These are phyloP conservation scores for Aspergillus novofumigatus DNA, from an alignment of 2,329 filamentous ascomycete genomes.

Conservation along the genomic window DNA sequence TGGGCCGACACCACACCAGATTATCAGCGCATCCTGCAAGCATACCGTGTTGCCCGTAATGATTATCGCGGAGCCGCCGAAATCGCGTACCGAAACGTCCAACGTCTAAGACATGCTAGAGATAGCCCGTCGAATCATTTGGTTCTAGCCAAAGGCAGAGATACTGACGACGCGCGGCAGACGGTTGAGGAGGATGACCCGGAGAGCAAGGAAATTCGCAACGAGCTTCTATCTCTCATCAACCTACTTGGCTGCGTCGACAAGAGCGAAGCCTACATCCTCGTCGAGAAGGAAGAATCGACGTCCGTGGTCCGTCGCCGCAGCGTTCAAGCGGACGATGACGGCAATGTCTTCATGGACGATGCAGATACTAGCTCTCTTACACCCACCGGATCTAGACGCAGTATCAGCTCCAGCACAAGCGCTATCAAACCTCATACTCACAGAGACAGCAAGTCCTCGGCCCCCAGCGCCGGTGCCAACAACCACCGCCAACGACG, in stretches of 20 bases:
- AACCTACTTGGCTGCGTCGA: constrained; percentile 87
- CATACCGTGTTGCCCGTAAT: constrained; percentile 77
- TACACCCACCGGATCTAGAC: constrained; percentile 12
- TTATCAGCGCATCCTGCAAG: constrained; percentile 85
- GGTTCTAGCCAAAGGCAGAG: constrained; percentile 34
- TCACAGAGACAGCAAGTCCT: constrained; percentile 19
- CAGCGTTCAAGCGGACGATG: constrained; percentile 41
- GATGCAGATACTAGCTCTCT: constrained; percentile 23
- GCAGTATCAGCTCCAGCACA: constrained; percentile 19
- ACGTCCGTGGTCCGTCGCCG: constrained; percentile 43
- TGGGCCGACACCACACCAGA: constrained; percentile 49
- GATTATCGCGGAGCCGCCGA: constrained; percentile 77
- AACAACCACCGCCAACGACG: constrained; percentile 49
- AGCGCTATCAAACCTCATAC: constrained; percentile 17
- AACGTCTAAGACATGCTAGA: constrained; percentile 43
- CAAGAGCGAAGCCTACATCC: constrained; percentile 70
- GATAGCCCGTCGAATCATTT: constrained; percentile 33
- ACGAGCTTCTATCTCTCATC: constrained; percentile 84
- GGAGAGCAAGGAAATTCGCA: constrained; percentile 52
- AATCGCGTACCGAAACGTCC: constrained; percentile 53
- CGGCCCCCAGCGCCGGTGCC: constrained; percentile 13
- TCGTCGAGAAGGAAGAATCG: constrained; percentile 45
- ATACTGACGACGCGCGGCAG: constrained; percentile 24
- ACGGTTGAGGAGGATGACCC: constrained; percentile 40
- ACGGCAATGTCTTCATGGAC: constrained; percentile 38